Conservation (phyloP, 2,329 filamentous ascomycete species). For the Graphiopsis chlorocephala region DNA sequence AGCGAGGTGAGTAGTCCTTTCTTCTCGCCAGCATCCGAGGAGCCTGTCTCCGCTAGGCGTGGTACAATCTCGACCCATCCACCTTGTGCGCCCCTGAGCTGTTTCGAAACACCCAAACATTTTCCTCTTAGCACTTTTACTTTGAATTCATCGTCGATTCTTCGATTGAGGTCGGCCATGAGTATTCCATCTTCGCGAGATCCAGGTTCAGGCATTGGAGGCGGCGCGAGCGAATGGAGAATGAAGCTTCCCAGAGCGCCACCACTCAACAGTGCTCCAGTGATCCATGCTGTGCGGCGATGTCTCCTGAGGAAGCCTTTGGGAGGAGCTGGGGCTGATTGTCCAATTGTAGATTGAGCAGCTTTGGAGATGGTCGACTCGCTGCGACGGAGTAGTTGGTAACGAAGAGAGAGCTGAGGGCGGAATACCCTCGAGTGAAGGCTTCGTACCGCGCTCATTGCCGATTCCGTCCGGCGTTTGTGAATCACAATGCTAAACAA, state of each 20-base stretch:
- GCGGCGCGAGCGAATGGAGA: conserved; percentile 45
- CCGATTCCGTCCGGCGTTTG: not conserved
- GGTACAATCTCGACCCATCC: conserved; percentile 35
- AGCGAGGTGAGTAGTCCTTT: conserved; percentile 32
- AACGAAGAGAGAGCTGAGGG: conserved; percentile 28
- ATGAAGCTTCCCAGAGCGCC: conserved; percentile 43
- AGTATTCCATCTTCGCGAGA: conserved; percentile 44
- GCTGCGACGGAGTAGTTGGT: conserved; percentile 21
- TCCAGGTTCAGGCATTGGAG: conserved; percentile 40
- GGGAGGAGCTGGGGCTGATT: not conserved
- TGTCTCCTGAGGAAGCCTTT: conserved; percentile 13
- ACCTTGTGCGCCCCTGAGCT: conserved; percentile 30
- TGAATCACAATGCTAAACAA: not conserved
- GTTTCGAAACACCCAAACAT: conserved; percentile 34
- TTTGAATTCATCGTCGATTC: conserved; percentile 48
- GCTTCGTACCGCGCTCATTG: conserved; percentile 16
- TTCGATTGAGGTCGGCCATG: conserved; percentile 41
- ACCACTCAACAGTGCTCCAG: conserved; percentile 37
- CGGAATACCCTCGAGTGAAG: conserved; percentile 19
- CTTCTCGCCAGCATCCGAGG: conserved; percentile 11
- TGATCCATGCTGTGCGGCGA: conserved; percentile 23
- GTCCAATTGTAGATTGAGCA: conserved; percentile 11
- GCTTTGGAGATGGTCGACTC: conserved; percentile 11
- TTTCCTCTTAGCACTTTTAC: conserved; percentile 49
- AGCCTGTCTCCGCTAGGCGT: conserved; percentile 12